Conservation (phyloP, 2,329 filamentous ascomycete species). For the Phyllosticta citribraziliensis region DNA sequence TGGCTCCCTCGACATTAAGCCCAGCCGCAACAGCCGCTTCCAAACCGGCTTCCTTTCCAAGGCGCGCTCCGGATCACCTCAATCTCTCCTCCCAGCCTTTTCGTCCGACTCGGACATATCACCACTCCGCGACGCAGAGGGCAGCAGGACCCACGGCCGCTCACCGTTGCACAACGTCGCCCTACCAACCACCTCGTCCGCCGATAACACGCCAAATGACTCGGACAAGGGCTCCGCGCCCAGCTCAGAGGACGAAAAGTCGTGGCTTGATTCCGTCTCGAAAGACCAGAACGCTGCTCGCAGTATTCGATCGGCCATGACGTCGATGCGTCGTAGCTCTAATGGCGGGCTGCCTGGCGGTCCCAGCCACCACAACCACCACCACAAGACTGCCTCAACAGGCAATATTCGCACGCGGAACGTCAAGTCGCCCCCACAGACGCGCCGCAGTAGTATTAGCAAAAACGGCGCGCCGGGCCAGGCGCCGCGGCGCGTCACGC, state of each 20-base stretch:
- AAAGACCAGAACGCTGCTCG: conserved; percentile 40
- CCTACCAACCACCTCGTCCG: conserved; percentile 13
- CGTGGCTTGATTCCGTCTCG: conserved; percentile 28
- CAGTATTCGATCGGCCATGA: conserved; percentile 46
- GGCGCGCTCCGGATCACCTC: conserved; percentile 44
- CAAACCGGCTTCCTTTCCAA: conserved; percentile 79
- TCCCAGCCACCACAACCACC: conserved; percentile 35
- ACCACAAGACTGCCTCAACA: conserved; percentile 52
- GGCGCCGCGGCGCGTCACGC: conserved; percentile 27
- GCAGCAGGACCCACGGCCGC: conserved; percentile 31
- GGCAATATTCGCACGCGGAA: conserved; percentile 54
- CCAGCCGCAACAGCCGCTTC: conserved; percentile 57
- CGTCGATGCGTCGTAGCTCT: conserved; percentile 50
- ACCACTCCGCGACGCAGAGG: conserved; percentile 36
- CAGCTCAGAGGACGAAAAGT: conserved; percentile 39
- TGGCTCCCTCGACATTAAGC: conserved; percentile 50
- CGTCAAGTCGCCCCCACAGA: conserved; percentile 49
- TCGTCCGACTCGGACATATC: conserved; percentile 47
- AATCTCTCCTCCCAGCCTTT: conserved; percentile 48
- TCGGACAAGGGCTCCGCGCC: conserved; percentile 25
- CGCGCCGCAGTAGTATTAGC: conserved; percentile 52
- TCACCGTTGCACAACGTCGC: conserved; percentile 46
- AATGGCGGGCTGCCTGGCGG: conserved; percentile 33
- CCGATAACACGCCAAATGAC: conserved; percentile 20
- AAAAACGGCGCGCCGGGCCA: conserved; percentile 43